Conservation (phyloP, 2,329 filamentous ascomycete species). For the Pleurostoma richardsiae region DNA sequence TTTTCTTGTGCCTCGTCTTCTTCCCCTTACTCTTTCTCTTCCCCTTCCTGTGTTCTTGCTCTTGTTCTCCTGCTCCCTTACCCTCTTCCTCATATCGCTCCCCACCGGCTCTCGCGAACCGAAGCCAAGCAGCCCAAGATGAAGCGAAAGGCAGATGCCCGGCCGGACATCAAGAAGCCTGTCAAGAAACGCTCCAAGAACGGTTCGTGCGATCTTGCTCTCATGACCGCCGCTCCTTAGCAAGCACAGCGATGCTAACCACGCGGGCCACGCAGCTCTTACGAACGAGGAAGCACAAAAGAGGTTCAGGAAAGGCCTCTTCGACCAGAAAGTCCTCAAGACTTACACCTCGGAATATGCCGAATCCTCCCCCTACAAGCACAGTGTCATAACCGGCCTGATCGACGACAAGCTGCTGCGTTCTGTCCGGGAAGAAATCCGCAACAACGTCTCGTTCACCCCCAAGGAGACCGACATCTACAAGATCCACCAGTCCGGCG, state of each 20-base stretch:
- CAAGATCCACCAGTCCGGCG: slow-evolving; percentile 98
- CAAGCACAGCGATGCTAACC: slow-evolving; percentile 2
- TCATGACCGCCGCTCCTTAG: slow-evolving; percentile 3
- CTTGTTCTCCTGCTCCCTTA: too few relatives aligned
- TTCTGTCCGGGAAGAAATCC: slow-evolving; percentile 82
- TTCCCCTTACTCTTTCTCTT: too few relatives aligned
- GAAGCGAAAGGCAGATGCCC: slow-evolving; percentile 56
- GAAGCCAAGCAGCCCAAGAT: slow-evolving; percentile 25
- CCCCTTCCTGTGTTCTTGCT: too few relatives aligned
- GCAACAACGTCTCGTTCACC: slow-evolving; percentile 87
- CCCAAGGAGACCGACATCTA: slow-evolving; percentile 99
- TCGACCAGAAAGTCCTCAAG: slow-evolving; percentile 52
- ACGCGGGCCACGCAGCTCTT: slow-evolving; percentile 29
- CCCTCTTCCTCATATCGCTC: too few relatives aligned
- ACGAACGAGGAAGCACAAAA: slow-evolving; percentile 43
- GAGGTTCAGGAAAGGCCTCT: slow-evolving; percentile 62
- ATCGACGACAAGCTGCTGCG: slow-evolving; percentile 80
- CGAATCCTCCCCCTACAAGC: slow-evolving; percentile 72
- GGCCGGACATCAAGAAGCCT: slow-evolving; percentile 34
- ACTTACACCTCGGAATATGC: slow-evolving; percentile 60
- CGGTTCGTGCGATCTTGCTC: slow-evolving; percentile 23
- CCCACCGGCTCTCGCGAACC: too few relatives aligned
- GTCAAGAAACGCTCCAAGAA: slow-evolving; percentile 50
- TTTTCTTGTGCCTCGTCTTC: too few relatives aligned
- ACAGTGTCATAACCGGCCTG: slow-evolving; percentile 80